Evolutionary conservation across 2,329 filamentous ascomycete species (phyloP), one percentile per base, ranked within the genome.

Genomic region (Cordyceps fumosorosea): DNA sequence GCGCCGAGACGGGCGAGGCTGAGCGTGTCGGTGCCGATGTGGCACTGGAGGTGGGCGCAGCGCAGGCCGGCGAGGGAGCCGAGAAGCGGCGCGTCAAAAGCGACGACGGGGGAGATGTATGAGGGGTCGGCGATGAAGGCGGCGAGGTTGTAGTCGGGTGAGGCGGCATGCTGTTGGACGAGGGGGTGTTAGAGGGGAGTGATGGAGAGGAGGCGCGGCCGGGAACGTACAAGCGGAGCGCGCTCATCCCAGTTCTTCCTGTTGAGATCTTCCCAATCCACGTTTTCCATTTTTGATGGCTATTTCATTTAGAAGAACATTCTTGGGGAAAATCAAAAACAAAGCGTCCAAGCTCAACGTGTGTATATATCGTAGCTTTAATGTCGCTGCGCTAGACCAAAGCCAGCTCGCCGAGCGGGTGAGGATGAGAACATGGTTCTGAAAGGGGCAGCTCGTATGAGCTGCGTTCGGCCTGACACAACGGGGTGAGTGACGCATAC

Each of bases 21-120:
- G n/a, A 65, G 60, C 32, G 64, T 64, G 44, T 66, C 65, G 18
- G 64, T 66, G n/a, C 64, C 64, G 20, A 65, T 65, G 60, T 66
- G 65, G 62, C 65, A 65, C 56, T 65, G 65, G 4, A 66, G 60
- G 45, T 66, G 65, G 1, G 56, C 64, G 48, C 56, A 62, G 44
- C 63, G 29, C 34, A 64, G 57, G n/a, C 60, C 62, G 7, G 57
- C 32, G 5, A 65, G 26, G 47, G 57, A n/a, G n/a, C 58, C 62
- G 22, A 66, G 50, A 2, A 62, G 60, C 3, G 62, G 62, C 6
- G 45, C 16, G 53, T 65, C 62, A 37, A 65, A 64, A 14, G 34
- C 14, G 14, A 63, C 64, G 3, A 64, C 62, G 6, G 56, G 24
- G 52, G 62, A 56, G 55, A 65, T 51, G 40, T 60, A 62, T 5